Base-by-base conservation (phyloP, 441 rosid species). In the Croton laevigatus region DNA sequence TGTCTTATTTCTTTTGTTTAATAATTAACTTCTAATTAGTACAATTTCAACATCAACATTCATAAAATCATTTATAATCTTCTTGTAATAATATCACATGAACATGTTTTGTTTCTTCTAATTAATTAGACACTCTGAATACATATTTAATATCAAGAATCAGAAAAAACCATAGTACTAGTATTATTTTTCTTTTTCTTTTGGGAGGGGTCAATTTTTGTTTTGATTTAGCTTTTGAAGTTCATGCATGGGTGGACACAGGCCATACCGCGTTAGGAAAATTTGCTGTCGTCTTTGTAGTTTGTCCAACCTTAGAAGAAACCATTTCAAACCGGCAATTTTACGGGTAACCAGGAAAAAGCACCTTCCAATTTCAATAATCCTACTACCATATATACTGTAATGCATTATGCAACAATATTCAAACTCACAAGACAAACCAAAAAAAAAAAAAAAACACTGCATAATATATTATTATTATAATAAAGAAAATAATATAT, bases 181-280 rank as follows among this genome's bases (percentile, higher is more conserved):
- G n/a, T n/a, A n/a, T n/a, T n/a, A n/a, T n/a, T n/a, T n/a, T n/a
- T 37, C 14, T 11, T 10, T 51, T 20, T 37, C 8, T 65, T 8
- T 34, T 27, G 32, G 32, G 32, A 27, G 32, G 32, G 32, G 32
- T 40, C 44, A 40, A 34, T 46, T 32, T 20, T 38, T 23, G 55
- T 1, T 59, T 38, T 68, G 20, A 45, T 69, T 66, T 61, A 71
- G 48, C 73, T 74, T 79, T 57, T 62, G 64, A 74, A 48, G 62
- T 76, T 12, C 73, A 54, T 77, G 83, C 83, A 82, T 77, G 86
- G 84, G 76, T 73, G 81, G 78, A 69, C 62, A 72, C 70, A 36
- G 78, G 75, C 80, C 79, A 82, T 82, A 46, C 77, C 73, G 48
- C 73, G 71, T 38, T 42, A 71, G 65, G 63, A 7, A 66, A 73